Percentiles rank a stretch among this genome's conserved stretches.
phyloP scores from a whole-genome alignment of 116 monocot genomes.

The Zostera marina region DNA sequence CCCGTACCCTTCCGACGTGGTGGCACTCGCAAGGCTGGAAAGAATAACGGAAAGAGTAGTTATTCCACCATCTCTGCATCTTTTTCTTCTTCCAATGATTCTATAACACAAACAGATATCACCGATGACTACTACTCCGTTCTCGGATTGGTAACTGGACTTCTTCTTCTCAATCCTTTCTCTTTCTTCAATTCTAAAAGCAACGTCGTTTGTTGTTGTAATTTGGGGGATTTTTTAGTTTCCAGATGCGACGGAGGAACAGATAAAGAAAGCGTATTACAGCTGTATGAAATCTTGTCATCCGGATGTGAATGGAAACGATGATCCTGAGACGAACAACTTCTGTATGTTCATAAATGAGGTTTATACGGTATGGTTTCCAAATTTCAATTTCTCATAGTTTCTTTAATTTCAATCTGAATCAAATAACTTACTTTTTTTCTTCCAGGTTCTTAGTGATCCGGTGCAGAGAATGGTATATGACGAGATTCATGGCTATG shows the following conservation, averaged over 20 bases:
- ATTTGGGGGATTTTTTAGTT: conserved; percentile 17
- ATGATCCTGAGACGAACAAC: conserved; percentile 67
- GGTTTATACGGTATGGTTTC: conserved; percentile 52
- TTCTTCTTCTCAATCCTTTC: neutral
- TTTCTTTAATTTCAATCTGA: neutral
- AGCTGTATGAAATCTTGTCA: conserved; percentile 94
- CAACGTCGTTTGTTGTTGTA: neutral
- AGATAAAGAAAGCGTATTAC: conserved; percentile 92
- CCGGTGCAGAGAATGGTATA: conserved; percentile 83
- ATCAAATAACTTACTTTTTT: too few relatives aligned
- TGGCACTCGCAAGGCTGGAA: too few relatives aligned
- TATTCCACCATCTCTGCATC: conserved; percentile 5
- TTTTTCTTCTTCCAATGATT: conserved; percentile 19
- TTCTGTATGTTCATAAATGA: conserved; percentile 98
- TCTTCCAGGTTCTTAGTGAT: conserved; percentile 82
- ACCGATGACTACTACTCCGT: conserved; percentile 72
- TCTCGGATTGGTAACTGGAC: conserved; percentile 53
- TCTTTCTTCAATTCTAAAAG: neutral
- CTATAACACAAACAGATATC: conserved; percentile 20
- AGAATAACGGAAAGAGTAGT: neutral
- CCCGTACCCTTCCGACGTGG: neutral
- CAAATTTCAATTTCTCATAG: neutral
- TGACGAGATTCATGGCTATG: conserved; percentile 93
- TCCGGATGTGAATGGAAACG: conserved; percentile 80
- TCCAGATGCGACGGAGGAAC: conserved; percentile 80